phyloP scores from a whole-genome alignment of 306 rosid genomes.

The Echinosophora koreensis region DNA sequence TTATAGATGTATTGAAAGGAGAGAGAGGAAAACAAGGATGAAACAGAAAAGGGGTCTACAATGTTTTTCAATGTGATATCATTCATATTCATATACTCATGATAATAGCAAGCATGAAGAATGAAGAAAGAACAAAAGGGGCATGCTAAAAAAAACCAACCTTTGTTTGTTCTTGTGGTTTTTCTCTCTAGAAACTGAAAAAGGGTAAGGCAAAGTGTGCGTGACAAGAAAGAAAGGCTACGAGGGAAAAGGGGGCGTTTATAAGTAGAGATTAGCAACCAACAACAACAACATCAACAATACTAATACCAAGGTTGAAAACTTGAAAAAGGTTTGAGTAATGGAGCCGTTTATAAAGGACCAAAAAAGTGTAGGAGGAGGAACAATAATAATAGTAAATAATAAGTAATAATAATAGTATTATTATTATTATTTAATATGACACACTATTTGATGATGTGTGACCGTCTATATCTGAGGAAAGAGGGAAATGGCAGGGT shows the following conservation, averaged over 20 bases:
- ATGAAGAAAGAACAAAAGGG: slow-evolving; percentile 10
- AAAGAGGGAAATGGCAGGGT: background rate
- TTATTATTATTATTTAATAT: background rate
- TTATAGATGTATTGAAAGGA: background rate
- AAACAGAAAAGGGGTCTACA: no score
- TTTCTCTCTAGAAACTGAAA: slow-evolving; percentile 14
- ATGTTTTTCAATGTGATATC: background rate
- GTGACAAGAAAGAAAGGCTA: slow-evolving; percentile 30
- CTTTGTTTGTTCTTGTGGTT: background rate
- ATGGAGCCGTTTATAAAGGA: background rate
- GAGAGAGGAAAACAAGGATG: background rate
- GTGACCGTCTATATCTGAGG: background rate
- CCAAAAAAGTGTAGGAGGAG: background rate
- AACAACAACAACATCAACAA: background rate
- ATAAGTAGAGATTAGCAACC: slow-evolving; percentile 9
- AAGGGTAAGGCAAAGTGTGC: slow-evolving; percentile 30
- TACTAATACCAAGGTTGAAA: background rate
- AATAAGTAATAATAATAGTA: no score
- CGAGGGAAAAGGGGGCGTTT: background rate
- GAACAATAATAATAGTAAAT: background rate
- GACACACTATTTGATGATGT: background rate
- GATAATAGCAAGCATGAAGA: slow-evolving; percentile 21
- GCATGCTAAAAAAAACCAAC: background rate
- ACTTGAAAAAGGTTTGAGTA: background rate
- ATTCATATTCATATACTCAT: slow-evolving; percentile 5